Base-by-base conservation (phyloP, 2,329 filamentous ascomycete genomes). In the Meredithiella fracta region DNA sequence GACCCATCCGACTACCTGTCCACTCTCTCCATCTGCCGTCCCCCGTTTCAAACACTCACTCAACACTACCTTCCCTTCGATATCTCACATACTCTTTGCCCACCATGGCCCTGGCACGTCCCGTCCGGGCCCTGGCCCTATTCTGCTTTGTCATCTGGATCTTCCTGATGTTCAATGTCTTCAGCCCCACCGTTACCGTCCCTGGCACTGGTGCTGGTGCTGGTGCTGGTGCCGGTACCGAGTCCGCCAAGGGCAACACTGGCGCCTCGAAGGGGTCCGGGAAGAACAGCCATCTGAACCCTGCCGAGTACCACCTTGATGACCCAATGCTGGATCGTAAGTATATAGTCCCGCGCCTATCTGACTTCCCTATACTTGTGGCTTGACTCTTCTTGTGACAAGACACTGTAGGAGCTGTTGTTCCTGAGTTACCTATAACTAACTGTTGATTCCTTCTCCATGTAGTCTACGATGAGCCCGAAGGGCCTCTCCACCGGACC, bases 281-380 rank as follows among this genome's bases (percentile, higher is more conserved):
- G 17, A 54, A 54, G 38, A 55, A 54, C 52, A 47, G 25, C 22
- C 38, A 55, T 40, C 8, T 54, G 38, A 55, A 55, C 51, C 22
- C 58, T 64, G 68, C 53, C 68, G 70, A 75, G 62, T 78, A 83
- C 65, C 80, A 84, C 70, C 79, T 84, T 62, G 78, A 80, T 59
- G 91, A 97, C 70, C 91, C 91, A 56, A 87, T 91, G 64, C 67
- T 90, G 64, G 89, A 96, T 69, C 81, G 90, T 95, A 74, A 67
- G 85, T 70, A n/a, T n/a, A n/a, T n/a, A 59, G 38, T 34, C 25
- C 22, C 22, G 8, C 44, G 20, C 11, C 6, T 42, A 8, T 23
- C 20, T 26, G 22, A n/a, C 6, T 44, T 44, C 4, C 44, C 20
- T 17, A 23, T 8, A 14, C 25, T 7, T 49, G 20, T 49, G n/a